Base-by-base conservation (phyloP, 768 basidiomycete species). In the Rossbeevera mucosa region DNA sequence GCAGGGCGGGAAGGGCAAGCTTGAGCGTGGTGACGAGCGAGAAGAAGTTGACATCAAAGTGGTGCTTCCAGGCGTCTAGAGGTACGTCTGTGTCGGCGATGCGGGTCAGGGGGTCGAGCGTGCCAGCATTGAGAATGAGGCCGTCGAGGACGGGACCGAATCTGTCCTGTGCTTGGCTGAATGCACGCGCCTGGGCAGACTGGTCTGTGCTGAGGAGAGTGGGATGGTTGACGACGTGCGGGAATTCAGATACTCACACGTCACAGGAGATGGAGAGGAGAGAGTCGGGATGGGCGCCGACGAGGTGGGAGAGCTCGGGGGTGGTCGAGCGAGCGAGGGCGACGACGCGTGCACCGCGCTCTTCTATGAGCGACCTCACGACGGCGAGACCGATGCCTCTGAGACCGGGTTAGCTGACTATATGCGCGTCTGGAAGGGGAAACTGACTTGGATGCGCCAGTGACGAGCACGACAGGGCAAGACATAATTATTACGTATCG, bases 1-100 rank as follows among this genome's bases (percentile, higher is more conserved):
- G 83, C 54, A 97, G 73, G 53, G 80, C 73, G 5, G 92, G 91
- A 3, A 93, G 71, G 13, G 83, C 72, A 11, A 77, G 76, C 58
- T 85, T 79, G 28, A 94, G 61, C 21, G 88, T 79, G 29, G 82
- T 78, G 42, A 95, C 72, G 18, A 91, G 76, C 2, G 92, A 90
- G 72, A 92, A 91, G 69, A 95, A 86, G 69, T 94, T 95, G 70
- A 90, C 76, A 59, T 94, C 86, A 64, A 95, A 91, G 61, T 84
- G 79, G 21, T 65, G 60, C 63, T 80, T 85, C 90, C 89, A 91
- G 20, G 71, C 70, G 48, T 80, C 75, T 33, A 86, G 57, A 14
- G 77, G 66, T n/a, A 70, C 62, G 8, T 76, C 74, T 30, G 73
- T 69, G 43, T 80, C 77, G 14, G 69, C 75, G 48, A 88, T 79